phyloP scores from a whole-genome alignment of 2,329 filamentous ascomycete species.

The Fusarium algeriense region DNA sequence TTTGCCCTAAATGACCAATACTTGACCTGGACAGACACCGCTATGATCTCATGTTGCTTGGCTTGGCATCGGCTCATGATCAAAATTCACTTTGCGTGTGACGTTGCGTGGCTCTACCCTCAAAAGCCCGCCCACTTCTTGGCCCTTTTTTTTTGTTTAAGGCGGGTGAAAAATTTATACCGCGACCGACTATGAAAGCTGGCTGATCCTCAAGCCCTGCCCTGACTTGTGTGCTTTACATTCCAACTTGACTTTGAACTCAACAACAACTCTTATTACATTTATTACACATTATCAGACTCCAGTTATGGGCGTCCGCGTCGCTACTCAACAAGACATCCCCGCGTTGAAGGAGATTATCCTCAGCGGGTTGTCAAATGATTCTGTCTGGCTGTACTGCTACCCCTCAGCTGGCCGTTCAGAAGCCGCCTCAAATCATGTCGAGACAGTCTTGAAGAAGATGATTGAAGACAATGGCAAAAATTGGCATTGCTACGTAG shows the following conservation, averaged over 20 bases:
- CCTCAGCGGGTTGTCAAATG: slow-evolving; percentile 30
- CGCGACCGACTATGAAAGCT: slow-evolving; percentile 10
- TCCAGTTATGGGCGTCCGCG: slow-evolving; percentile 30
- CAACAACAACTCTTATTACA: background rate
- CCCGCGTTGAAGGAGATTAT: slow-evolving; percentile 35
- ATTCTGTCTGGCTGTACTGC: slow-evolving; percentile 35
- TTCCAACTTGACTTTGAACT: background rate
- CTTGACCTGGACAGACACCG: slow-evolving; percentile 1
- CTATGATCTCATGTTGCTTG: slow-evolving; percentile 33
- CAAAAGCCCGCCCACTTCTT: slow-evolving; percentile 28
- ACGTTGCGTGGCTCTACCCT: slow-evolving; percentile 40
- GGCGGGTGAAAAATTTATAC: slow-evolving; percentile 16
- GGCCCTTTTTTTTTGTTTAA: slow-evolving; percentile 1
- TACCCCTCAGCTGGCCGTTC: slow-evolving; percentile 18
- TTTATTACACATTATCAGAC: background rate
- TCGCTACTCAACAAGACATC: slow-evolving; percentile 30
- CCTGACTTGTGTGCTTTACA: background rate
- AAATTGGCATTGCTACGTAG: slow-evolving; percentile 33
- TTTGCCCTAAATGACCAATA: slow-evolving; percentile 1
- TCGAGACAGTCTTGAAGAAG: slow-evolving; percentile 23
- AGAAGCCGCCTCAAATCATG: slow-evolving; percentile 17
- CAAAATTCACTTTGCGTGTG: slow-evolving; percentile 27
- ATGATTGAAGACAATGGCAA: slow-evolving; percentile 24
- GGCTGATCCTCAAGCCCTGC: slow-evolving; percentile 4
- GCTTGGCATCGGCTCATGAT: slow-evolving; percentile 37